These are phyloP conservation scores for Darksidea phi DNA, from an alignment of 495 filamentous ascomycete genomes.

Conservation along the genomic window DNA sequence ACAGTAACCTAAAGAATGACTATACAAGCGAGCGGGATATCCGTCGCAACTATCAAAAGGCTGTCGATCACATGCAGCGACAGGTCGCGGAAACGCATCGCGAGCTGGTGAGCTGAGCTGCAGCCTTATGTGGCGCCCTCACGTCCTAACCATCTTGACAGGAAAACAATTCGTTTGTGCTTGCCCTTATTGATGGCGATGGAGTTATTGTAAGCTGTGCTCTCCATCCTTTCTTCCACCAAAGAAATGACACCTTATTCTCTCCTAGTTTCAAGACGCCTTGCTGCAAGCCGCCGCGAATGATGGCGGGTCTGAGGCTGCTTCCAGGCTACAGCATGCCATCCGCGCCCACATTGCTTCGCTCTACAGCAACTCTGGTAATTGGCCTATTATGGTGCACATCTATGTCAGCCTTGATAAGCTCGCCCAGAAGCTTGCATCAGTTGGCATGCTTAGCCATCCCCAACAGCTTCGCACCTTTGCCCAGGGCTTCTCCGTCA, in stretches of 20 bases:
- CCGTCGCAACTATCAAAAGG: slow-evolving; percentile 20
- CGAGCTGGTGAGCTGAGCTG: slow-evolving; percentile 17
- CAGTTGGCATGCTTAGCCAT: slow-evolving; percentile 35
- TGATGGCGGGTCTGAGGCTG: slow-evolving; percentile 45
- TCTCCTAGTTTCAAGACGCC: slow-evolving; percentile 39
- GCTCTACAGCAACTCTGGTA: slow-evolving; percentile 29
- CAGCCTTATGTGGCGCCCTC: not conserved
- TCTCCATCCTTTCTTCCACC: not conserved
- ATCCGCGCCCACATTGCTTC: slow-evolving; percentile 38
- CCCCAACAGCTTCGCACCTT: slow-evolving; percentile 39
- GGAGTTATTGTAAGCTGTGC: slow-evolving; percentile 40
- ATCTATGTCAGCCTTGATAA: slow-evolving; percentile 44
- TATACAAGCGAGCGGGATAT: slow-evolving; percentile 17
- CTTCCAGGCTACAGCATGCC: slow-evolving; percentile 38
- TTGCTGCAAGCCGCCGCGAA: slow-evolving; percentile 36
- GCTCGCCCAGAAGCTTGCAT: slow-evolving; percentile 37
- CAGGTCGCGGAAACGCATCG: slow-evolving; percentile 16
- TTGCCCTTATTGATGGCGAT: slow-evolving; percentile 46
- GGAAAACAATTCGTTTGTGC: slow-evolving; percentile 42
- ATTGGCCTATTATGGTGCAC: slow-evolving; percentile 42
- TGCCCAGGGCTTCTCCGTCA: slow-evolving; percentile 41
- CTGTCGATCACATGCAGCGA: slow-evolving; percentile 7
- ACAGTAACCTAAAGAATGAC: slow-evolving; percentile 21
- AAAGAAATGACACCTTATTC: not conserved
- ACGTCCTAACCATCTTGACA: slow-evolving; percentile 8